phyloP scores from a whole-genome alignment of 768 basidiomycete genomes.

The Agrocybe praecox region DNA sequence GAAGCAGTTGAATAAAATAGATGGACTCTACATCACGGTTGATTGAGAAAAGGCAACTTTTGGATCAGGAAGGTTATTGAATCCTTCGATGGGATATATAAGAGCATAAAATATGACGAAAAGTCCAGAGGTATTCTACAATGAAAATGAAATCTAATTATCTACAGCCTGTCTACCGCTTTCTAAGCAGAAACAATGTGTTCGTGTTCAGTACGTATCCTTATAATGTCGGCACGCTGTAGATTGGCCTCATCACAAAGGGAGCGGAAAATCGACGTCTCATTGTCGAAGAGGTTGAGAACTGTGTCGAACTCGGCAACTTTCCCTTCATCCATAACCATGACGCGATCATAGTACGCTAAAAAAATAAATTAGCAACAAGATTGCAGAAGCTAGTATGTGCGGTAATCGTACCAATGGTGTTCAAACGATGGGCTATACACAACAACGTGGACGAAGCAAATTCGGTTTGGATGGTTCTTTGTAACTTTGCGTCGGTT shows the following conservation, averaged over 20 bases:
- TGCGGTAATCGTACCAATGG: constrained; percentile 45
- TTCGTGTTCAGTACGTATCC: constrained; percentile 44
- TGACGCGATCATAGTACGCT: constrained; percentile 71
- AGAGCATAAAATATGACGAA: too few relatives aligned
- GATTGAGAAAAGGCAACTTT: too few relatives aligned
- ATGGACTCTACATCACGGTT: too few relatives aligned
- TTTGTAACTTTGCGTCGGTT: constrained; percentile 63
- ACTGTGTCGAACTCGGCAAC: constrained; percentile 80
- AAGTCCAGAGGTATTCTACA: too few relatives aligned
- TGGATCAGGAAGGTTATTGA: too few relatives aligned
- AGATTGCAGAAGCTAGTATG: neutral
- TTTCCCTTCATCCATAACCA: constrained; percentile 72
- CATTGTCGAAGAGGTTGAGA: constrained; percentile 60
- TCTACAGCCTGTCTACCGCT: neutral
- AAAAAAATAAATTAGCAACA: neutral
- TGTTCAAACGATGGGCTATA: constrained; percentile 61
- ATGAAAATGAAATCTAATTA: too few relatives aligned
- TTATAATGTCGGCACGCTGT: constrained; percentile 56
- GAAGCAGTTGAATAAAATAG: constrained; percentile 2
- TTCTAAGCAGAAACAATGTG: neutral
- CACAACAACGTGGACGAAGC: constrained; percentile 53
- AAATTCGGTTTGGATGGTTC: constrained; percentile 67
- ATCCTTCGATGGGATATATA: too few relatives aligned
- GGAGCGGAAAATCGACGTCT: constrained; percentile 68
- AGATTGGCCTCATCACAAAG: constrained; percentile 70